Conservation (phyloP, 169 alveolate species). For the Cryptosporidium tyzzeri region DNA sequence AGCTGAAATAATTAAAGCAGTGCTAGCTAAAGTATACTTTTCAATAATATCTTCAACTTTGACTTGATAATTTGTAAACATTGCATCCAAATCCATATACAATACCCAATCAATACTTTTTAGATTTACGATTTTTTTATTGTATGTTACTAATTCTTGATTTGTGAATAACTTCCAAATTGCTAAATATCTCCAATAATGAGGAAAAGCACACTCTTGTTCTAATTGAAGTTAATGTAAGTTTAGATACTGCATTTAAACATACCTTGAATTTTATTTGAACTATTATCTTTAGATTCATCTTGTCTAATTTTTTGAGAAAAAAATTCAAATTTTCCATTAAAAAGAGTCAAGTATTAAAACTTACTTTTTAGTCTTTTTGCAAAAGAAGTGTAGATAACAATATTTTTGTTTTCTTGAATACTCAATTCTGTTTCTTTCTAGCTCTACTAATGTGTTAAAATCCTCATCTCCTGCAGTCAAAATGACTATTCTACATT, state of each 20-base stretch:
- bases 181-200: constrained; percentile 77
- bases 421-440: constrained; percentile 50
- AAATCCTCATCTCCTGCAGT: constrained; percentile 75
- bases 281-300: neutral
- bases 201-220: constrained; percentile 58
- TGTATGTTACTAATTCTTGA: neutral
- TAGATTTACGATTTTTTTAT: neutral
- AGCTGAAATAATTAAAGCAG: constrained; percentile 66
- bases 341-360: neutral
- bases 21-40: constrained; percentile 15
- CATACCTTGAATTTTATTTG: constrained; percentile 27
- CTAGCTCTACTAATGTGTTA: constrained; percentile 43
- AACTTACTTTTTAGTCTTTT: constrained; percentile 12
- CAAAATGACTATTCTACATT: constrained; percentile 26
- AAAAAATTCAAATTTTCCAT: neutral
- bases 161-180: constrained; percentile 73
- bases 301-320: neutral
- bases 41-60: constrained; percentile 60
- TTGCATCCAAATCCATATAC: constrained; percentile 76
- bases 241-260: neutral
- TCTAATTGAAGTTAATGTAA: neutral
- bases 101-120: constrained; percentile 57
- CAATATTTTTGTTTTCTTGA: constrained; percentile 54
- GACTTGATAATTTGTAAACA: constrained; percentile 67
- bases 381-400: constrained; percentile 62